Base-by-base conservation (phyloP, 805 yeast species). In the Metschnikowia baotianmanensis region DNA sequence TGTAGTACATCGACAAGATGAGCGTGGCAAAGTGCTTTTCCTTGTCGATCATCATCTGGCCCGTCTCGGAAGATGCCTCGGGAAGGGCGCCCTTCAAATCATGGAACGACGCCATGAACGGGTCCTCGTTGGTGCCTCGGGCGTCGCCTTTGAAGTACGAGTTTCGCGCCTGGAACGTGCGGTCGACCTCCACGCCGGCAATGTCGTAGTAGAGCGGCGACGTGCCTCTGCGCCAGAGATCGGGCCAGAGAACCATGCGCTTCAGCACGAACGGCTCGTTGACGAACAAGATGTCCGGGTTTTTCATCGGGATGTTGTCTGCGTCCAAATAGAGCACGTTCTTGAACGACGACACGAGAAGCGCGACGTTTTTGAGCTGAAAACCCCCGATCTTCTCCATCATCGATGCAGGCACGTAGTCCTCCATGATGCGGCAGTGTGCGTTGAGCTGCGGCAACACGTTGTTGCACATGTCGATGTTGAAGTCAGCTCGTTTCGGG, bases 371-470 rank as follows among this genome's bases (percentile, higher is more conserved):
- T 43, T 67, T 67, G 42, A 60, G 52, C 50, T 67, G 72, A 45
- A 53, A 66, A 3, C 68, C 63, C 20, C 48, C 41, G 29, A 67
- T 47, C 15, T 52, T 48, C 21, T 44, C 42, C 35, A 56, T 47
- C 12, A 56, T 30, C 1, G 38, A 24, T 23, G 46, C 38, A 1
- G 70, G 66, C 30, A 67, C 53, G 36, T 53, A 58, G 41, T 80
- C 78, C 38, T 48, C 71, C 62, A 86, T 65, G 38, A 79, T 71
- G 45, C 56, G 58, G 51, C 72, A 67, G 24, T 45, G 48, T 7
- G 60, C 70, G 48, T 65, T 62, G 32, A 64, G 48, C 6, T 40
- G 38, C 2, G 71, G 72, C 30, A 67, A 54, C 28, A 65, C 44
- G 23, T 41, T 47, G 38, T 53, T 50, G 50, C 72, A 67, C 24